Conservation (phyloP, 148 eudicot species). For the Fagopyrum esculentum region DNA sequence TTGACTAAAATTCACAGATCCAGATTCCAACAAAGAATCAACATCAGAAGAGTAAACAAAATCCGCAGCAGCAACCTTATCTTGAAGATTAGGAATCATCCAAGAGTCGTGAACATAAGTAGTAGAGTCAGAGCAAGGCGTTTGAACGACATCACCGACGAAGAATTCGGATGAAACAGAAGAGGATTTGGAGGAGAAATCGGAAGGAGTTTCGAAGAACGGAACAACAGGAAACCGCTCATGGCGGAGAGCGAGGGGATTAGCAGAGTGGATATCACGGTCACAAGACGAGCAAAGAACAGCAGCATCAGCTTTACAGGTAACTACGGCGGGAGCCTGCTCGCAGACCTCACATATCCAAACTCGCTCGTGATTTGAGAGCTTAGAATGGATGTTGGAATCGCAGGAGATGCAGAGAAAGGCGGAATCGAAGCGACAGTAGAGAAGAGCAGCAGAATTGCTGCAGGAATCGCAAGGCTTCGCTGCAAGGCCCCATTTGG, state of each 20-base stretch:
- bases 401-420: constrained; percentile 60
- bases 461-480: constrained; percentile 50
- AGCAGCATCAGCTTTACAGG: not conserved
- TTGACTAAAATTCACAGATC: no score
- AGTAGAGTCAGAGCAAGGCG: no score
- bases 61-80: no score
- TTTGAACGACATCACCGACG: no score
- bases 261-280: not conserved
- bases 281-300: not conserved
- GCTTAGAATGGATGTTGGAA: constrained; percentile 36
- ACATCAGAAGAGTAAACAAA: no score
- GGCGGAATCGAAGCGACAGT: constrained; percentile 54
- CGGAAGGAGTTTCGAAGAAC: no score
- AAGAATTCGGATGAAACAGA: no score
- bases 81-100: no score
- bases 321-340: constrained; percentile 21
- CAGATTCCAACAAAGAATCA: no score
- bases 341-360: constrained; percentile 85
- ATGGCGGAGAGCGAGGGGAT: not conserved
- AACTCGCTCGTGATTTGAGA: constrained; percentile 50
- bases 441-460: constrained; percentile 37
- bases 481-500: constrained; percentile 32
- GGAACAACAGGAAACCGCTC: not conserved
- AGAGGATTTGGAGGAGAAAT: no score
- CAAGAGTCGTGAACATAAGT: no score